Evolutionary conservation across 2,329 filamentous ascomycete species (phyloP).

Genomic region (Alternaria triticimaculans): DNA sequence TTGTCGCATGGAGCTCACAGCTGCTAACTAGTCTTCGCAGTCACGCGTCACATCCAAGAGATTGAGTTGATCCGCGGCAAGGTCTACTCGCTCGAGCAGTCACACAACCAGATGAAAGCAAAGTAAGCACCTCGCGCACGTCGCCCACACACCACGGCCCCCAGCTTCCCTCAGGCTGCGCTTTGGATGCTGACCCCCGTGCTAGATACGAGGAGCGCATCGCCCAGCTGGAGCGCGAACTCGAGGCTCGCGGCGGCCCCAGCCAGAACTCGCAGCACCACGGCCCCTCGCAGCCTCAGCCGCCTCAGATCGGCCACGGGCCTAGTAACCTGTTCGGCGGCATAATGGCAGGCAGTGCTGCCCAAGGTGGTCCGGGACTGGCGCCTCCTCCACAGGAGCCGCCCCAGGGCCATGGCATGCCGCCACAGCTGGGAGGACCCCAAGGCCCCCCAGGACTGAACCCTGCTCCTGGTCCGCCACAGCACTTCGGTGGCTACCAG

Average conservation of each 20-base stretch:
- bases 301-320: slow-evolving; percentile 84
- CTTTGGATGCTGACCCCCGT: slow-evolving; percentile 15
- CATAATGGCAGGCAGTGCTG: slow-evolving; percentile 88
- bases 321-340: slow-evolving; percentile 90
- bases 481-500: slow-evolving; percentile 75
- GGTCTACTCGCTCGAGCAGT: slow-evolving; percentile 90
- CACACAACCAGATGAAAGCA: slow-evolving; percentile 84
- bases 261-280: slow-evolving; percentile 76
- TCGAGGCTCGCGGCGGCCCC: slow-evolving; percentile 73
- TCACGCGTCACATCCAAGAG: slow-evolving; percentile 89
- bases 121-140: slow-evolving; percentile 68
- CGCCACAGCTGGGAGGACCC: slow-evolving; percentile 69
- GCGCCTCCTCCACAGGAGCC: slow-evolving; percentile 71
- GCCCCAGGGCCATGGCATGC: slow-evolving; percentile 64
- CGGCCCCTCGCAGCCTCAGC: slow-evolving; percentile 82
- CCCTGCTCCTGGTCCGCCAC: slow-evolving; percentile 64
- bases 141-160: not conserved
- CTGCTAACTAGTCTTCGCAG: slow-evolving; percentile 7
- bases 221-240: slow-evolving; percentile 81
- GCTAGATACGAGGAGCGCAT: slow-evolving; percentile 95
- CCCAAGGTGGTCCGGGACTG: slow-evolving; percentile 83
- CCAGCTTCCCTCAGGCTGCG: not conserved
- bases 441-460: slow-evolving; percentile 75
- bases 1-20: not conserved
- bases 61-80: slow-evolving; percentile 94